These are phyloP conservation scores for Chlamydomonas incerta DNA, from an alignment of 139 green algal genomes.

Conservation along the genomic window DNA sequence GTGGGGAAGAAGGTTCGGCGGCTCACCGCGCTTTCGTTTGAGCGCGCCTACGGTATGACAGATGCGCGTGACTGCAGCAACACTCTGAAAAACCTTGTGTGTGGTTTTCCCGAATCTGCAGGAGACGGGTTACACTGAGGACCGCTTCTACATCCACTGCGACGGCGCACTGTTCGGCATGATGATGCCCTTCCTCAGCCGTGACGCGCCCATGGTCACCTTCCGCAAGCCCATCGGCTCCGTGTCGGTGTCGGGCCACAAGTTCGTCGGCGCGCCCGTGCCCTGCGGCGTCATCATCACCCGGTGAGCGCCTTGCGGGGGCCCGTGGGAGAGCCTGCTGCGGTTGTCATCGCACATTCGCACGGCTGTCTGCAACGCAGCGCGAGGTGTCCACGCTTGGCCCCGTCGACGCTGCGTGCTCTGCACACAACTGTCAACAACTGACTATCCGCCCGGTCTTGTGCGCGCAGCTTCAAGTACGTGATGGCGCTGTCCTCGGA, in stretches of 20 bases:
- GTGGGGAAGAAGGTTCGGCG: too few relatives aligned
- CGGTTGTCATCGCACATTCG: too few relatives aligned
- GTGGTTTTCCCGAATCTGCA: too few relatives aligned
- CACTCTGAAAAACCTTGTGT: too few relatives aligned
- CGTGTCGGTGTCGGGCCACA: slow-evolving; percentile 94
- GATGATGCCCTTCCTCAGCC: slow-evolving; percentile 93
- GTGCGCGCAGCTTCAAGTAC: slow-evolving; percentile 50
- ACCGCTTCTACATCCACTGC: slow-evolving; percentile 98
- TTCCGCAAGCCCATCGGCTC: slow-evolving; percentile 97
- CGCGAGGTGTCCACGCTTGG: too few relatives aligned
- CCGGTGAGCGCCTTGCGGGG: slow-evolving; percentile 54
- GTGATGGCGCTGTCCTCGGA: slow-evolving; percentile 76
- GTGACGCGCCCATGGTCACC: slow-evolving; percentile 80
- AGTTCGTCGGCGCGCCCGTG: slow-evolving; percentile 96
- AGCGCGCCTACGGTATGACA: too few relatives aligned
- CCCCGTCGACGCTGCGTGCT: too few relatives aligned
- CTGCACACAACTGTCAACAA: too few relatives aligned
- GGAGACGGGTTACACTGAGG: slow-evolving; percentile 83
- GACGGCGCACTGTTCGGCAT: slow-evolving; percentile 92
- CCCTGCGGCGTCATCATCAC: slow-evolving; percentile 95
- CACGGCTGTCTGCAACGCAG: too few relatives aligned
- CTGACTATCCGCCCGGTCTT: background rate
- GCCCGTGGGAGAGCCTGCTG: background rate
- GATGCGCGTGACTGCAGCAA: too few relatives aligned
- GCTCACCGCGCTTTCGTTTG: too few relatives aligned